Evolutionary conservation across 2,329 filamentous ascomycete genomes (phyloP).

Genomic region (Fusarium globosum): DNA sequence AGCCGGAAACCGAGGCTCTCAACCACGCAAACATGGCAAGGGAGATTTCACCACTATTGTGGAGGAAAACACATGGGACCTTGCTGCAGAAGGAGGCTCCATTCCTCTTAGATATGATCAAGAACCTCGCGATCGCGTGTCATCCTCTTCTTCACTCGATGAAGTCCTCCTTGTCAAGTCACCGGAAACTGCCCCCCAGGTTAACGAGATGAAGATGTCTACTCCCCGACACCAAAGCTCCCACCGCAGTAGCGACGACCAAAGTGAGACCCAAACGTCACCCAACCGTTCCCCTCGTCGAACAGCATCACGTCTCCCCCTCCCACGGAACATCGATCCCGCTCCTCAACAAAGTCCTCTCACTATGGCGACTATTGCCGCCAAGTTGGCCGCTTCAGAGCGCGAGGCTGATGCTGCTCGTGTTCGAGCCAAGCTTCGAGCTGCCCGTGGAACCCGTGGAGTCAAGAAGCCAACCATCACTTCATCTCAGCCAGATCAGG

Average conservation of each 20-base stretch:
- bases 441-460: slow-evolving; percentile 56
- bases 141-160: slow-evolving; percentile 49
- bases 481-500: slow-evolving; percentile 34
- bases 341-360: slow-evolving; percentile 65
- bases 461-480: slow-evolving; percentile 47
- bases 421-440: slow-evolving; percentile 70
- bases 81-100: slow-evolving; percentile 46
- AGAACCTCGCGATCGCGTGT: slow-evolving; percentile 39
- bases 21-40: slow-evolving; percentile 46
- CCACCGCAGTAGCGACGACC: slow-evolving; percentile 19
- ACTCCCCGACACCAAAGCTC: slow-evolving; percentile 36
- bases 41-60: slow-evolving; percentile 59
- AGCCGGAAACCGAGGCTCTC: slow-evolving; percentile 59
- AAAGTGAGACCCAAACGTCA: slow-evolving; percentile 25
- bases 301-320: slow-evolving; percentile 38
- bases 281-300: slow-evolving; percentile 36
- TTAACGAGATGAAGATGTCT: slow-evolving; percentile 21
- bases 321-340: slow-evolving; percentile 53
- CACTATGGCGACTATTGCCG: slow-evolving; percentile 70
- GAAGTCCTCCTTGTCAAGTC: slow-evolving; percentile 48
- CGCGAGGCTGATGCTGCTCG: slow-evolving; percentile 72
- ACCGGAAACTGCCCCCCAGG: slow-evolving; percentile 28
- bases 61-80: slow-evolving; percentile 61
- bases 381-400: slow-evolving; percentile 72
- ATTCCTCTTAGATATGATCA: slow-evolving; percentile 3